Conservation (phyloP, 179 eudicot genomes). For the Beta lomatogona region DNA sequence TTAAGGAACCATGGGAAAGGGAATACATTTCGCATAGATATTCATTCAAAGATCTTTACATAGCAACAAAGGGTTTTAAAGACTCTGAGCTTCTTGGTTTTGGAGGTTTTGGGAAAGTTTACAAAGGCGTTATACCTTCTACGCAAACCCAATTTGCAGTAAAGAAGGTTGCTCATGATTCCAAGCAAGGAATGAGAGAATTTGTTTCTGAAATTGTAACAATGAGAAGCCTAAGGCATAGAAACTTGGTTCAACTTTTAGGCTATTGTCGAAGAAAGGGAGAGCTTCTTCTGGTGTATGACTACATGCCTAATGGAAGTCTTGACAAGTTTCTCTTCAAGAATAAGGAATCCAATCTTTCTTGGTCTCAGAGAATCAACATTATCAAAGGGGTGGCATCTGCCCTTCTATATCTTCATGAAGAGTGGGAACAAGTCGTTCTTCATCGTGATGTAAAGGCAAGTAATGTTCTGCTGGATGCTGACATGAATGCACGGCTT, state of each 20-base stretch:
- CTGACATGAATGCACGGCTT: constrained; percentile 36
- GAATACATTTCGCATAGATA: constrained; percentile 27
- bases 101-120: constrained; percentile 46
- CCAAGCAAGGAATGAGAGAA: constrained; percentile 41
- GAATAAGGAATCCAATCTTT: background rate
- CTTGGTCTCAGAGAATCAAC: constrained; percentile 12
- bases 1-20: constrained; percentile 36
- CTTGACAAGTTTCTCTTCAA: constrained; percentile 15
- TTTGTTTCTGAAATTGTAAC: constrained; percentile 36
- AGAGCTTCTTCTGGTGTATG: constrained; percentile 16
- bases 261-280: constrained; percentile 21
- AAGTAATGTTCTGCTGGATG: constrained; percentile 36
- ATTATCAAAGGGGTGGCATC: constrained; percentile 42
- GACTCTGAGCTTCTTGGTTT: constrained; percentile 34
- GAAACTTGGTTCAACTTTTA: constrained; percentile 14
- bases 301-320: constrained; percentile 16
- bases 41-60: constrained; percentile 33
- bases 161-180: constrained; percentile 36
- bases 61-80: constrained; percentile 39
- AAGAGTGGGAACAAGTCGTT: constrained; percentile 40
- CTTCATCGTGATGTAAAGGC: constrained; percentile 41
- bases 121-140: constrained; percentile 27
- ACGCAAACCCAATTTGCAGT: constrained; percentile 31
- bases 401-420: constrained; percentile 38
- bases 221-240: constrained; percentile 27